Evolutionary conservation across 108 stramenopile species (phyloP).

Genomic region (Pseudonitzschia multiseries): DNA sequence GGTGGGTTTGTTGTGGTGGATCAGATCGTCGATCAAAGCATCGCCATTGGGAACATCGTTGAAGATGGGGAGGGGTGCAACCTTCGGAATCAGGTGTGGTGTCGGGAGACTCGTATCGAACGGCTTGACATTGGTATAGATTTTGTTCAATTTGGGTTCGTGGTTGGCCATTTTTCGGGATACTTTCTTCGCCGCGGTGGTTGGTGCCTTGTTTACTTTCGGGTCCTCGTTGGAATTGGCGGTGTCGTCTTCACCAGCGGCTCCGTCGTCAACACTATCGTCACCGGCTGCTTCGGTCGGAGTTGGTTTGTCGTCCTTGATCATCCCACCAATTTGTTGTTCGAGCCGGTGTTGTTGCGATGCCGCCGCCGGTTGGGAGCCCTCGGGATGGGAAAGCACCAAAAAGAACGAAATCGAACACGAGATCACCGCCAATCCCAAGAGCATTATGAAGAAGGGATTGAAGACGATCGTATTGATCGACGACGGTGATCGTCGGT

Average conservation of each 20-base stretch:
- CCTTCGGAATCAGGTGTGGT: slow-evolving; percentile 12
- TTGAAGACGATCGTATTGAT: slow-evolving; percentile 17
- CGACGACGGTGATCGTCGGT: not conserved
- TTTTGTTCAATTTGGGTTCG: not conserved
- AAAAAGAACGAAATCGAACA: slow-evolving; percentile 4
- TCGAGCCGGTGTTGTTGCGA: not conserved
- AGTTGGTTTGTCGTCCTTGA: not conserved
- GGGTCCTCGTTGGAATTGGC: not conserved
- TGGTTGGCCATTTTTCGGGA: slow-evolving; percentile 1
- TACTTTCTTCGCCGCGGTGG: no score
- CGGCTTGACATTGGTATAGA: not conserved
- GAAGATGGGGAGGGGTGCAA: slow-evolving; percentile 7
- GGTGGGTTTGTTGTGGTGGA: slow-evolving; percentile 15
- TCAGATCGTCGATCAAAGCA: slow-evolving; percentile 13
- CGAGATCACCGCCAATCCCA: not conserved
- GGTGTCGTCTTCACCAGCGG: not conserved
- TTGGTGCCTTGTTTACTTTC: no score
- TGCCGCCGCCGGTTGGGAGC: not conserved
- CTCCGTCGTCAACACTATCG: not conserved
- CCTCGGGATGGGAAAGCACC: slow-evolving; percentile 10
- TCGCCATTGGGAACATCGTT: not conserved
- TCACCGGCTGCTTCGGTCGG: not conserved
- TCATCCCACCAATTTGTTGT: not conserved
- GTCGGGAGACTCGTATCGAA: slow-evolving; percentile 11
- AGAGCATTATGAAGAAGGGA: slow-evolving; percentile 10